These are phyloP conservation scores for Lagerstroemia speciosa DNA, from an alignment of 345 rosid genomes.

Conservation along the genomic window DNA sequence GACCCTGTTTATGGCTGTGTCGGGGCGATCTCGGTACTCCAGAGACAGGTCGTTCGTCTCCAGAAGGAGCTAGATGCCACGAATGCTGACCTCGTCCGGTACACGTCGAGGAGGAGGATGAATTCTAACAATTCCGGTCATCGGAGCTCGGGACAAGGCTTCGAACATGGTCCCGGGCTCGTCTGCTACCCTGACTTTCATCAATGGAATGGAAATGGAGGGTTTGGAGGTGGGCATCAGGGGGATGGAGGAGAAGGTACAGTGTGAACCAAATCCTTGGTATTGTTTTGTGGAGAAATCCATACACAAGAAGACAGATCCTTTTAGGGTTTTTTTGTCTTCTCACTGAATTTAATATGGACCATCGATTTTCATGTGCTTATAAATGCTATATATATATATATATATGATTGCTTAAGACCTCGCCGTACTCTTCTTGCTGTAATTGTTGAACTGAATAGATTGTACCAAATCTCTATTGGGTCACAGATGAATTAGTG, in stretches of 20 bases:
- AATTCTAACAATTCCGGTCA: not conserved
- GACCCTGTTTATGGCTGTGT: conserved; percentile 63
- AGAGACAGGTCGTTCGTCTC: conserved; percentile 38
- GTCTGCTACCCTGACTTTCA: not conserved
- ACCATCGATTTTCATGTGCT: not conserved
- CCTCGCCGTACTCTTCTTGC: not conserved
- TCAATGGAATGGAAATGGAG: conserved; percentile 1
- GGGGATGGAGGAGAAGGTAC: not conserved
- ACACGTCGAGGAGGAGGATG: conserved; percentile 1
- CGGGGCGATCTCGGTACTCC: conserved; percentile 51
- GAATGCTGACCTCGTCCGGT: conserved; percentile 39
- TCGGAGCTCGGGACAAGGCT: not conserved
- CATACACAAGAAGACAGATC: not conserved
- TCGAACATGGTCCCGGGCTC: not conserved
- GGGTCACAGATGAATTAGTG: no score
- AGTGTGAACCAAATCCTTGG: not conserved
- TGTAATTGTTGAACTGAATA: not conserved
- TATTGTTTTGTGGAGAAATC: not conserved
- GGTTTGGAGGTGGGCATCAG: not conserved
- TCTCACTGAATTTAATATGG: not conserved
- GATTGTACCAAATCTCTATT: not conserved
- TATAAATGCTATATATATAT: not conserved
- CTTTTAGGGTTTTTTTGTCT: conserved; percentile 2
- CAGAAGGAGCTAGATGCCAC: conserved; percentile 49
- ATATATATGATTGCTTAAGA: not conserved